These are phyloP conservation scores for Mortierella sp. DNA, from an alignment of 371 early-diverging fungal genomes.

Conservation along the genomic window DNA sequence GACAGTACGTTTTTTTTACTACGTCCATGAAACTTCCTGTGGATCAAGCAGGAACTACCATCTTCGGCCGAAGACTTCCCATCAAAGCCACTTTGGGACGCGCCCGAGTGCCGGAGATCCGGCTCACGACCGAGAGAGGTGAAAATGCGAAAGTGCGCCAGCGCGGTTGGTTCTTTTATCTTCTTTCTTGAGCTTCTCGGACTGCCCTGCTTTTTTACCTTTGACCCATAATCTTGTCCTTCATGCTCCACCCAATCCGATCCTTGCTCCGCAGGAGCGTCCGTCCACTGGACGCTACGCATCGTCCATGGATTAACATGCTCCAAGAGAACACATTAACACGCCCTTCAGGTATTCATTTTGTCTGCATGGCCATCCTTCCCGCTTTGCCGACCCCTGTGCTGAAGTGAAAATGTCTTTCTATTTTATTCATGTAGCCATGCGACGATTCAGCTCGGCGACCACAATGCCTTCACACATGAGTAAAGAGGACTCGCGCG, in stretches of 20 bases:
- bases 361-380: not conserved
- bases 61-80: not conserved
- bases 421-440: too few species aligned
- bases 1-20: too few species aligned
- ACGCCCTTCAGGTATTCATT: not conserved
- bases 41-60: too few species aligned
- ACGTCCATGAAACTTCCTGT: too few species aligned
- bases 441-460: too few species aligned
- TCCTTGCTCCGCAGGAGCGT: too few species aligned
- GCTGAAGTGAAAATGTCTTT: too few species aligned
- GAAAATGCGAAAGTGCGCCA: not conserved
- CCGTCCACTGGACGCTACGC: not conserved
- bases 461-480: slow-evolving; percentile 8
- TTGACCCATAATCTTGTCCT: not conserved
- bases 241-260: not conserved
- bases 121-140: not conserved
- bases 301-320: too few species aligned
- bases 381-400: not conserved
- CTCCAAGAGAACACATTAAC: too few species aligned
- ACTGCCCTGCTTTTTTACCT: not conserved
- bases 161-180: not conserved
- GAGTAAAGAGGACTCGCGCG: slow-evolving; percentile 13
- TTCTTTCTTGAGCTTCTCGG: not conserved
- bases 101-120: too few species aligned
- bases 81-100: not conserved